Percentiles rank a stretch among this genome's conserved stretches.
Conservation (phyloP, 2,329 filamentous ascomycete species). For the Monascus ruber region DNA sequence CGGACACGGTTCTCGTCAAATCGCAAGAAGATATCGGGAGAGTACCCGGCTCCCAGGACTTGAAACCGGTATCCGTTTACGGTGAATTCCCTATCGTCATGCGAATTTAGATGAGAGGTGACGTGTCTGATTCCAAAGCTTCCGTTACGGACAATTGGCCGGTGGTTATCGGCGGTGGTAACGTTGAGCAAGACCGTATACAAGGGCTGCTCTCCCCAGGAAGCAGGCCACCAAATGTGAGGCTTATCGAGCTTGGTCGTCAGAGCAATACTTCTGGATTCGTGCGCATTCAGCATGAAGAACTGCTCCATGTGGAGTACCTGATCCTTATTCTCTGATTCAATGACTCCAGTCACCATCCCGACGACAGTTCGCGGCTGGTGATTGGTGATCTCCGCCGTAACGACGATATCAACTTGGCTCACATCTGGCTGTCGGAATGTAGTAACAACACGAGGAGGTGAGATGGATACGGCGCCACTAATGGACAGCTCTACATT, state of each 20-base stretch:
- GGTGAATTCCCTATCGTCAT: constrained; percentile 45
- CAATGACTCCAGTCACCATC: constrained; percentile 12
- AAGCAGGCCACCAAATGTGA: constrained; percentile 50
- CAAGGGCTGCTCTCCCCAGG: constrained; percentile 48
- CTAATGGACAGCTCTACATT: constrained; percentile 46
- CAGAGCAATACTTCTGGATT: constrained; percentile 31
- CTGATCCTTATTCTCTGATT: constrained; percentile 5
- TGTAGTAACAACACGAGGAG: constrained; percentile 37
- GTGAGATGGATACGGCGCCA: constrained; percentile 36
- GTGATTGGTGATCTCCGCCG: constrained; percentile 26
- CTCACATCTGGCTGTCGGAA: constrained; percentile 25
- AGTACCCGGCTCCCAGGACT: constrained; percentile 50
- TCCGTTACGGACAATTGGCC: constrained; percentile 25
- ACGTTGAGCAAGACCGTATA: constrained; percentile 30
- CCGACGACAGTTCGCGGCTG: constrained; percentile 10
- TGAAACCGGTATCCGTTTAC: constrained; percentile 50
- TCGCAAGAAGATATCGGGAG: constrained; percentile 50
- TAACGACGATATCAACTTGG: constrained; percentile 30
- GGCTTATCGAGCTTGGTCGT: constrained; percentile 32
- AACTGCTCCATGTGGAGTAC: constrained; percentile 16
- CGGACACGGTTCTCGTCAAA: constrained; percentile 41
- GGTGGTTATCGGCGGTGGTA: constrained; percentile 7
- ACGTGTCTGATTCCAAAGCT: constrained; percentile 47
- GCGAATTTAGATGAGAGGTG: constrained; percentile 37
- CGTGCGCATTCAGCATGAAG: constrained; percentile 27